Evolutionary conservation across 257 asterid genomes (phyloP).

Genomic region (Gentiana straminea): DNA sequence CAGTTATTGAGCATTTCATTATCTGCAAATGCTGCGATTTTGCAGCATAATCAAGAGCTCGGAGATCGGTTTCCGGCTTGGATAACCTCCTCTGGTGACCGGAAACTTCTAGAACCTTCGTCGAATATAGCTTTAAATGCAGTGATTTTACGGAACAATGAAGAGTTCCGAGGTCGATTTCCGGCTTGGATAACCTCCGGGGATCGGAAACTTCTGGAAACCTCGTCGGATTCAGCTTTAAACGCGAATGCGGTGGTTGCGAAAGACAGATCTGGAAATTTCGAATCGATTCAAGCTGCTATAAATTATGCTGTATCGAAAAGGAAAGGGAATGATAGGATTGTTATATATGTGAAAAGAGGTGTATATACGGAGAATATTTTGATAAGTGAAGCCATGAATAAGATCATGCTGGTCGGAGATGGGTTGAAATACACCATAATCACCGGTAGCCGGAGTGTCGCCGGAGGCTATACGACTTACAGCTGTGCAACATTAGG

Average conservation of each 20-base stretch:
- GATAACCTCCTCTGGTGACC: slow-evolving; percentile 22
- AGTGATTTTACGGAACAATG: neutral
- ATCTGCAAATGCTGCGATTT: slow-evolving; percentile 32
- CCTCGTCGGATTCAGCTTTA: slow-evolving; percentile 11
- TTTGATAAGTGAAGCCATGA: slow-evolving; percentile 37
- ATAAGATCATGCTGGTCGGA: slow-evolving; percentile 57
- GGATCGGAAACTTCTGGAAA: slow-evolving; percentile 38
- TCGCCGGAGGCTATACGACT: slow-evolving; percentile 52
- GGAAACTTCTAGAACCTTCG: slow-evolving; percentile 32
- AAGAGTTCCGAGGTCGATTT: slow-evolving; percentile 11
- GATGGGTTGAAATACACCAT: slow-evolving; percentile 58
- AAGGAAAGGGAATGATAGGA: slow-evolving; percentile 32
- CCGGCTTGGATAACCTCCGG: slow-evolving; percentile 37
- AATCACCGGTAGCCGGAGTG: slow-evolving; percentile 62
- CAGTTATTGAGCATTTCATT: slow-evolving; percentile 54
- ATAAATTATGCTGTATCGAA: slow-evolving; percentile 34
- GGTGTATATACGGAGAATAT: slow-evolving; percentile 69
- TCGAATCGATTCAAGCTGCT: slow-evolving; percentile 58
- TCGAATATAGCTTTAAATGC: neutral
- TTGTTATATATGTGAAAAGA: slow-evolving; percentile 53
- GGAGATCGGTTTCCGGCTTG: slow-evolving; percentile 31
- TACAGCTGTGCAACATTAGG: slow-evolving; percentile 80
- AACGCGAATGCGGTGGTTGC: slow-evolving; percentile 48
- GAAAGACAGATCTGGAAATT: slow-evolving; percentile 51
- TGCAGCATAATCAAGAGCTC: slow-evolving; percentile 1